Conservation (phyloP, 1,284 basidiomycete species). For the Sanghuangporus baumii region DNA sequence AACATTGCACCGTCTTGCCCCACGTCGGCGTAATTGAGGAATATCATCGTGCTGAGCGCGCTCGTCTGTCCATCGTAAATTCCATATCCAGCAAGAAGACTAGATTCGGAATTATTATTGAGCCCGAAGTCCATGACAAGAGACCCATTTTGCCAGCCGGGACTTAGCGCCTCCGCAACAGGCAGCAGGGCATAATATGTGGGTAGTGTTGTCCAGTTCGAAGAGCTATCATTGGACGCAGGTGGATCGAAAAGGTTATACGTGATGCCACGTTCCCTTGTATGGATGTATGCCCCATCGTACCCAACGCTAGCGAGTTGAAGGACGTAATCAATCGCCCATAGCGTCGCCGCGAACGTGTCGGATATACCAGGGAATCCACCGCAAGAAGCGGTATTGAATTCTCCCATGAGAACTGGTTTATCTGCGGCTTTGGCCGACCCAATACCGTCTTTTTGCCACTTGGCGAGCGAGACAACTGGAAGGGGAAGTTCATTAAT, state of each 20-base stretch:
- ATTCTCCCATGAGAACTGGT: constrained; percentile 66
- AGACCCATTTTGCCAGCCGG: constrained; percentile 34
- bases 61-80: constrained; percentile 44
- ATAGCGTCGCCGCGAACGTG: constrained; percentile 66
- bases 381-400: constrained; percentile 77
- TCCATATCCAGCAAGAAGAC: constrained; percentile 48
- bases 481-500: constrained; percentile 43
- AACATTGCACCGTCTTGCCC: constrained; percentile 26
- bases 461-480: constrained; percentile 1
- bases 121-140: constrained; percentile 49
- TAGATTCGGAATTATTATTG: constrained; percentile 32
- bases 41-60: constrained; percentile 38
- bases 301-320: constrained; percentile 53
- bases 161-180: constrained; percentile 48
- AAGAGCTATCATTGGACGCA: constrained; percentile 29
- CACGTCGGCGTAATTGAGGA: constrained; percentile 56
- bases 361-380: constrained; percentile 74
- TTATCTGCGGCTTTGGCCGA: constrained; percentile 25
- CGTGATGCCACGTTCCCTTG: constrained; percentile 42
- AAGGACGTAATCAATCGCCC: constrained; percentile 62
- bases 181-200: constrained; percentile 54
- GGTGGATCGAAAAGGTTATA: constrained; percentile 49
- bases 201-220: constrained; percentile 44
- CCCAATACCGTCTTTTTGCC: constrained; percentile 9
- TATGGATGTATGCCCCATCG: constrained; percentile 43